Evolutionary conservation across 2,329 filamentous ascomycete genomes (phyloP), one percentile per base, ranked within the genome.

Genomic region (Fusarium hostae): DNA sequence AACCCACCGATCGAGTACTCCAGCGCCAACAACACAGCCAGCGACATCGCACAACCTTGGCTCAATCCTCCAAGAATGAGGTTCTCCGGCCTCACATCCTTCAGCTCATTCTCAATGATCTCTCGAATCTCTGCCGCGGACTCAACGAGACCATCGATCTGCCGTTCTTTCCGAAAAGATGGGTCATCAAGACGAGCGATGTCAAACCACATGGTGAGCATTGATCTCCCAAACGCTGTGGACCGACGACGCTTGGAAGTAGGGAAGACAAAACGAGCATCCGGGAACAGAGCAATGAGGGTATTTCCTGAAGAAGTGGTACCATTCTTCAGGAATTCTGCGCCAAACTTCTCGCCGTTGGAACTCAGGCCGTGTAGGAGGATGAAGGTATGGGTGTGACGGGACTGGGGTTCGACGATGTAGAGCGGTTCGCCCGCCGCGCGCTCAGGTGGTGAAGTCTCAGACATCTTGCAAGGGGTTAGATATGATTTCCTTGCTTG

Each of bases 391-490:
- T 28, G 16, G 3, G 24, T 44, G 24, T 44, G 43, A 7, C 4
- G 9, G 5, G 10, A 4, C 6, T 5, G 6, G 4, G 15, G 10
- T 1, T 20, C 4, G 15, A 24, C 22, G 24, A 30, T 32, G 26
- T 20, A 11, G 8, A 24, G 20, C 9, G 51, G 11, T 22, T 54
- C 40, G 15, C 40, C 40, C 13, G 40, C 40, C 8, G 2, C 12
- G 6, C 20, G 26, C 5, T 24, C 16, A 18, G n/a, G 1, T 6
- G 6, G 16, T 9, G 26, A 24, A 20, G 11, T 18, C n/a, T 5
- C 0, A 2, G 30, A 3, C n/a, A 24, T 50, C 2, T 4, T 20
- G 11, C 20, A 18, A 32, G 30, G 5, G 2, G 13, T 0, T 3
- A 30, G 9, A 9, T 15, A 3, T 2, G 3, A 3, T 18, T 48